Conservation (phyloP, 768 basidiomycete species). For the Boletus rubroflammeus region DNA sequence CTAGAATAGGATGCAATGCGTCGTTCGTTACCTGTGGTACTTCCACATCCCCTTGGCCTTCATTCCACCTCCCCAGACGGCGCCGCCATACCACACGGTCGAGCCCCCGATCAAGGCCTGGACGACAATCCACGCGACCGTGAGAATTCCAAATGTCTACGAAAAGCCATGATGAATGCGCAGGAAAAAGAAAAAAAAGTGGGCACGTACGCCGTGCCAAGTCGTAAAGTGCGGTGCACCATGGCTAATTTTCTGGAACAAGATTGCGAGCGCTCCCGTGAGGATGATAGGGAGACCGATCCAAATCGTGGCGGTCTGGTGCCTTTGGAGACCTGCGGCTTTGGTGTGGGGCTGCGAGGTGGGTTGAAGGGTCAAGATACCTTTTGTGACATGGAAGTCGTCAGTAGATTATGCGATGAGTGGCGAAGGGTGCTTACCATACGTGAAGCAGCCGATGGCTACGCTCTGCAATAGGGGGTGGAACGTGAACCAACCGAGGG, state of each 20-base stretch:
- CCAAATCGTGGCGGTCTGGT: conserved; percentile 59
- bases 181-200: background rate
- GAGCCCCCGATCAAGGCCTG: conserved; percentile 65
- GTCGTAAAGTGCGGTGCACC: conserved; percentile 57
- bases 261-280: conserved; percentile 59
- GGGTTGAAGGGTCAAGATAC: conserved; percentile 72
- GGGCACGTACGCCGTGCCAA: conserved; percentile 66
- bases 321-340: conserved; percentile 61
- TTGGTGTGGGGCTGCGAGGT: conserved; percentile 65
- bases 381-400: conserved; percentile 39
- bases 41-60: conserved; percentile 80
- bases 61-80: conserved; percentile 63
- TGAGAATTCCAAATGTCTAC: conserved; percentile 62
- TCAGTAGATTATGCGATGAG: background rate
- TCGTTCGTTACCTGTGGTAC: conserved; percentile 60
- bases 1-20: background rate
- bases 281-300: conserved; percentile 55
- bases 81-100: conserved; percentile 76
- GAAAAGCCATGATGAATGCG: background rate
- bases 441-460: conserved; percentile 53
- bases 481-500: conserved; percentile 58
- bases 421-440: conserved; percentile 43
- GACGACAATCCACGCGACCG: conserved; percentile 56
- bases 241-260: conserved; percentile 55
- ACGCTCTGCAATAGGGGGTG: conserved; percentile 65